phyloP scores from a whole-genome alignment of 1,284 basidiomycete genomes.

The Ceratobasidium sp. region DNA sequence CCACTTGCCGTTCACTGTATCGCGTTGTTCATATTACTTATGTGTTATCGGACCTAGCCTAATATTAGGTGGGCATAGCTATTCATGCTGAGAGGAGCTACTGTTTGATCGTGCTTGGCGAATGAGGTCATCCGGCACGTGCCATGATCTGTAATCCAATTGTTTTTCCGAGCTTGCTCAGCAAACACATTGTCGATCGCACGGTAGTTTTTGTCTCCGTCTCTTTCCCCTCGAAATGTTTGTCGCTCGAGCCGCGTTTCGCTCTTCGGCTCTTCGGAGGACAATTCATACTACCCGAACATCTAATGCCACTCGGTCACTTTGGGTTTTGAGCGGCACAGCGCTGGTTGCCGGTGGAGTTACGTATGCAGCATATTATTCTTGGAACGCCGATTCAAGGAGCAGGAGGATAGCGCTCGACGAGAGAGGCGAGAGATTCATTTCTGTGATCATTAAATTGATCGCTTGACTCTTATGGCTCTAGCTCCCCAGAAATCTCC shows the following conservation, averaged over 20 bases:
- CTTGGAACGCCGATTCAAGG: background rate
- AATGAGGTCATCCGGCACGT: conserved; percentile 18
- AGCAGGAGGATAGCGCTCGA: background rate
- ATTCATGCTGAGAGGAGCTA: background rate
- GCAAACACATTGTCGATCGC: background rate
- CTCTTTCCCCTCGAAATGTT: background rate
- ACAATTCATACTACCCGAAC: conserved; percentile 9
- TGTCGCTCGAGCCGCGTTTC: conserved; percentile 15
- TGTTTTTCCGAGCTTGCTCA: conserved; percentile 31
- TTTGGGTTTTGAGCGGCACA: background rate
- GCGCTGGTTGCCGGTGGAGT: conserved; percentile 8
- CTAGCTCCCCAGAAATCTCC: background rate
- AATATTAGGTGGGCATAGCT: background rate
- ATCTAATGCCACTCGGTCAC: background rate
- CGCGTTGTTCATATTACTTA: background rate
- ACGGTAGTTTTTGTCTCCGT: background rate
- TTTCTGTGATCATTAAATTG: background rate
- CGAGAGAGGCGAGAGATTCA: background rate
- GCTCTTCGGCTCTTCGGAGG: conserved; percentile 9
- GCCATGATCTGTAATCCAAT: conserved; percentile 40
- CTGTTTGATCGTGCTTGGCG: background rate
- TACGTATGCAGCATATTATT: conserved; percentile 33
- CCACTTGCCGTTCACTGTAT: background rate
- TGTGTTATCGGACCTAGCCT: background rate
- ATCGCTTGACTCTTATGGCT: background rate